Base-by-base conservation (phyloP, 2,329 filamentous ascomycete species). In the Uncinocarpus reesii region DNA sequence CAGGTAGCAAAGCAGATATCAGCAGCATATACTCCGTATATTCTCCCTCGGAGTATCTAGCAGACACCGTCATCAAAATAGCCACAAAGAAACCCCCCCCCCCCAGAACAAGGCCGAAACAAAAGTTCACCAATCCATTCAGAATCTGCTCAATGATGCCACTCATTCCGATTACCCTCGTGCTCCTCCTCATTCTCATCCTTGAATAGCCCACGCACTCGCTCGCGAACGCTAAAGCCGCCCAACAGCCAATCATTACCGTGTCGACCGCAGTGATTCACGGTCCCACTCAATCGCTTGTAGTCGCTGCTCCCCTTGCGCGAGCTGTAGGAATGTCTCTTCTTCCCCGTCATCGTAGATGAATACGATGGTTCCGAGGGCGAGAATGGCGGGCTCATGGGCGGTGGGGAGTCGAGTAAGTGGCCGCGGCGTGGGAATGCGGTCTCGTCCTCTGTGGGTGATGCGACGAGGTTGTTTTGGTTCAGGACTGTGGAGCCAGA, bases 191-290 rank as follows among this genome's bases (percentile, higher is more conserved):
- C 60, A 13, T 55, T 42, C 35, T 53, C 49, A 38, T 55, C 47
- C 13, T 40, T 52, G 41, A 57, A 58, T n/a, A 69, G 34, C 50
- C 61, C 64, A 28, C 65, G 63, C 16, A 68, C 59, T 32, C 65
- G 69, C 28, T 71, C 68, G 3, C 65, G 64, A 3, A 75, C 58
- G 54, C 69, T 72, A 56, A 73, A 70, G 1, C 70, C 68, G 16
- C 66, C 65, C 50, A 75, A 75, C 4, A 75, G 61, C 72, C 72
- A 75, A 47, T 74, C 69, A 47, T 75, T 74, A 15, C 65, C 67
- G 57, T 75, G 72, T 7, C 72, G 66, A 11, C 72, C 72, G 47
- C 62, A 71, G 49, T 74, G 65, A 42, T 65, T 67, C 35, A 70
- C 57, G 0, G 67, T 70, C 15, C 64, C 62, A 41, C 57, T 66